Evolutionary conservation across 805 yeast genomes (phyloP).

Genomic region (Helenozyma rhizophorensis): DNA sequence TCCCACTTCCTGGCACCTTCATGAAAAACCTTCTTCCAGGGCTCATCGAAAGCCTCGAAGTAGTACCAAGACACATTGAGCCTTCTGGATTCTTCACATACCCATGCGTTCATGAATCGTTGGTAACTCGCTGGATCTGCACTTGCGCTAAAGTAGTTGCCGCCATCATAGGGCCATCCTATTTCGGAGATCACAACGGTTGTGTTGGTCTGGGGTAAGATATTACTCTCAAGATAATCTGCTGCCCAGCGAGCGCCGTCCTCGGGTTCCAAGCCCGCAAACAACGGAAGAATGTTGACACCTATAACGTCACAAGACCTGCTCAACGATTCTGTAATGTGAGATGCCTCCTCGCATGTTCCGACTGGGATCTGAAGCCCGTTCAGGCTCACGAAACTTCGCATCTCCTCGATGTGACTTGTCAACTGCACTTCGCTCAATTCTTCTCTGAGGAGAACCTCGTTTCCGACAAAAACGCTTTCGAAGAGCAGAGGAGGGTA

Average conservation of each 20-base stretch:
- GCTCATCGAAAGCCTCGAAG: constrained; percentile 71
- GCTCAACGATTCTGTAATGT: constrained; percentile 36
- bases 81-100: constrained; percentile 40
- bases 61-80: constrained; percentile 47
- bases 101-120: constrained; percentile 46
- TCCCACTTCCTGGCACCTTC: constrained; percentile 54
- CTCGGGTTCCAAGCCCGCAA: constrained; percentile 50
- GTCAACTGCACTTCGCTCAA: constrained; percentile 33
- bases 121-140: constrained; percentile 47
- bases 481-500: constrained; percentile 46
- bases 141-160: constrained; percentile 38
- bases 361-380: constrained; percentile 50
- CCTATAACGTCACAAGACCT: constrained; percentile 53
- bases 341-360: constrained; percentile 55
- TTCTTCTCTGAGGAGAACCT: constrained; percentile 54
- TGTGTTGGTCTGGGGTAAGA: constrained; percentile 21
- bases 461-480: constrained; percentile 57
- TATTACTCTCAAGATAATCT: constrained; percentile 39
- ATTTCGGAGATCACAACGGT: constrained; percentile 52
- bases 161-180: constrained; percentile 73
- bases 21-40: constrained; percentile 58
- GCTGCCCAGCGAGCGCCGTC: constrained; percentile 51
- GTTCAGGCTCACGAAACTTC: constrained; percentile 28
- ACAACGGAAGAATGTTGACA: constrained; percentile 64
- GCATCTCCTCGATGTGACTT: constrained; percentile 39